Base-by-base conservation (phyloP, 2,329 filamentous ascomycete species). In the Cadophora luteo-olivacea region DNA sequence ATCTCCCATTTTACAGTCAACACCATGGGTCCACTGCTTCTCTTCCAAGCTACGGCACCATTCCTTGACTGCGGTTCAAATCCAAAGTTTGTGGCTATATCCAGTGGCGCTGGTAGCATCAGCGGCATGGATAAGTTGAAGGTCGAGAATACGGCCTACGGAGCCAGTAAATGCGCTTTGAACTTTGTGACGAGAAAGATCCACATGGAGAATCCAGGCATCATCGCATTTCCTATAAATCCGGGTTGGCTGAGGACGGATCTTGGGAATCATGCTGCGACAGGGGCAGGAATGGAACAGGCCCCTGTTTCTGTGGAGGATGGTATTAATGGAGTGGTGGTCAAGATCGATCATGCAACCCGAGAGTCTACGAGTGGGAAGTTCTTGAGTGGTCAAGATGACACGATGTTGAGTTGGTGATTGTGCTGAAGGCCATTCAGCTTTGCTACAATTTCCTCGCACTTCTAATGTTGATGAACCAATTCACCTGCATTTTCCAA, bases 31-130 rank as follows among this genome's bases (percentile, higher is more conserved):
- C 74, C 81, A 1, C 68, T 85, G 0, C 60, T 73, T 2, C 77
- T 86, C 1, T 85, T 82, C 75, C 82, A 84, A 71, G 83, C 83
- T 1, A 78, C 78, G 5, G 75, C 77, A 11, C 77, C 79, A 1
- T 73, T 86, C 4, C 72, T 86, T 61, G 69, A 77, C 36, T 76
- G 76, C 63, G 70, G 79, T 0, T 25, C 69, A 7, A 66, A 75
- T 19, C 80, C 81, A 0, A 82, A 79, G 36, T 78, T 79, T 4
- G 70, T 77, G 1, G 78, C 83, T 54, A 78, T 81, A 2, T 79
- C 77, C 6, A 68, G 67, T 0, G 77, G 41, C 0, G 41, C 72
- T 4, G 73, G 41, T 8, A 75, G 71, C 49, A 71, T 75, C 52
- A 66, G 65, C 5, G 70, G 38, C 4, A 70, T 73, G 64, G 70